Evolutionary conservation across 2,329 filamentous ascomycete species (phyloP).

Genomic region (Fusarium dimerum): DNA sequence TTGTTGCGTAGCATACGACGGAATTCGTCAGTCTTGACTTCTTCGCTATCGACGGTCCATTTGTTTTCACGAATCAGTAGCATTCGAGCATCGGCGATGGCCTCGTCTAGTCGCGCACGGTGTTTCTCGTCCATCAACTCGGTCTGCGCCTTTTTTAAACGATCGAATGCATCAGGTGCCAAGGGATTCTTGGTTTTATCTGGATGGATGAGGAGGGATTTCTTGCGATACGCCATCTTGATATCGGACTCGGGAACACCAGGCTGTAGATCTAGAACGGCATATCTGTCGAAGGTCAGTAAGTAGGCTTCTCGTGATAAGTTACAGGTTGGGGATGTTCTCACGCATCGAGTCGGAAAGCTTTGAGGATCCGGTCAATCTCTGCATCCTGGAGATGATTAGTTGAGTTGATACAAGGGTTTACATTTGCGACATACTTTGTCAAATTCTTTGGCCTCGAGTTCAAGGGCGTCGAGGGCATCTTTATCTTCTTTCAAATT

Average conservation of each 20-base stretch:
- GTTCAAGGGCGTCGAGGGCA: slow-evolving; percentile 77
- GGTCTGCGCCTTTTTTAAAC: slow-evolving; percentile 91
- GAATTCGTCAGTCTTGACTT: slow-evolving; percentile 83
- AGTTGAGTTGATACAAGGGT: slow-evolving; percentile 10
- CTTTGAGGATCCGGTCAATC: slow-evolving; percentile 89
- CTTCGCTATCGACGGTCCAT: slow-evolving; percentile 84
- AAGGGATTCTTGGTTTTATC: slow-evolving; percentile 93
- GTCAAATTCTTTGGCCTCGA: slow-evolving; percentile 85
- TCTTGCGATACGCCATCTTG: slow-evolving; percentile 90
- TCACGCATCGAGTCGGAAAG: slow-evolving; percentile 73
- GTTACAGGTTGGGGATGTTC: slow-evolving; percentile 19
- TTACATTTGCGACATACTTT: slow-evolving; percentile 59
- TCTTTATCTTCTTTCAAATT: slow-evolving; percentile 63
- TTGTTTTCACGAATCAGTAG: slow-evolving; percentile 93
- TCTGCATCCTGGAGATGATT: slow-evolving; percentile 72
- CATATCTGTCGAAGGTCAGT: slow-evolving; percentile 62
- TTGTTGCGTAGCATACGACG: slow-evolving; percentile 86
- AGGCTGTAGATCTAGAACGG: slow-evolving; percentile 91
- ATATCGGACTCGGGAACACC: slow-evolving; percentile 96
- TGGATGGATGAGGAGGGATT: slow-evolving; percentile 98
- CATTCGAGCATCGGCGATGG: slow-evolving; percentile 93
- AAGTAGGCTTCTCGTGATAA: not conserved
- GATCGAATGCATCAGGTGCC: slow-evolving; percentile 94
- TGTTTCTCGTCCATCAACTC: slow-evolving; percentile 93
- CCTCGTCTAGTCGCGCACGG: slow-evolving; percentile 83